A percentile compares a stretch with the other conserved stretches of the same genome.
Conservation (phyloP, 2,329 filamentous ascomycete genomes). For the Stagonosporopsis cucurbitacearum region DNA sequence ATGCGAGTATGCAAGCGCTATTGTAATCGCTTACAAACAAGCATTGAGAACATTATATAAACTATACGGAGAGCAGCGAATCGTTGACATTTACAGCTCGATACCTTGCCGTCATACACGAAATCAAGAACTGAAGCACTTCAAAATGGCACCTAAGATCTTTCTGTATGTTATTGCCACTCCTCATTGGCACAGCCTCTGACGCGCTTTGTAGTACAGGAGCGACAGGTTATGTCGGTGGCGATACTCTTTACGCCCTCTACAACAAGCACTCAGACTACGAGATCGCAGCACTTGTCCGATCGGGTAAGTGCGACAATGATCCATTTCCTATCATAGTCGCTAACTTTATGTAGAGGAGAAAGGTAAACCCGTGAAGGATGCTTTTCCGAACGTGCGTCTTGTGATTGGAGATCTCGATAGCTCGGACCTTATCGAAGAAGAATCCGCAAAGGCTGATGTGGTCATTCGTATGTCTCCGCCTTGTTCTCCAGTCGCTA, state of each 20-base stretch:
- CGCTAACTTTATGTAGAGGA: constrained; percentile 35
- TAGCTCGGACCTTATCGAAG: constrained; percentile 52
- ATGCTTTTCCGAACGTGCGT: constrained; percentile 54
- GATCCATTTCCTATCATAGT: no score
- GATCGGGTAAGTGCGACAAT: constrained; percentile 27
- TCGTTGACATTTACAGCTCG: not conserved
- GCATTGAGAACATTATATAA: not conserved
- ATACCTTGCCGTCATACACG: not conserved
- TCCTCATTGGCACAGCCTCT: not conserved
- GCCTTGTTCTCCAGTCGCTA: not conserved
- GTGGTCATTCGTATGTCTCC: constrained; percentile 51
- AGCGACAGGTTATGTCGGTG: constrained; percentile 41
- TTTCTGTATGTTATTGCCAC: constrained; percentile 24
- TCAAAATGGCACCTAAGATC: constrained; percentile 31
- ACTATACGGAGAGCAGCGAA: not conserved
- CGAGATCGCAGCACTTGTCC: constrained; percentile 53
- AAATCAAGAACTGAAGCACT: not conserved
- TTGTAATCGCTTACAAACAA: constrained; percentile 3
- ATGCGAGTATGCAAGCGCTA: not conserved
- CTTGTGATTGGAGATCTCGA: constrained; percentile 60
- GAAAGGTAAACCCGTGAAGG: constrained; percentile 52
- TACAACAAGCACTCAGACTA: constrained; percentile 55
- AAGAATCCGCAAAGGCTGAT: constrained; percentile 58
- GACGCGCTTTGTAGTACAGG: constrained; percentile 28
- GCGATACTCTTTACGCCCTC: constrained; percentile 54